These are phyloP conservation scores for Hyaloscypha finlandica DNA, from an alignment of 495 filamentous ascomycete species.

Conservation along the genomic window DNA sequence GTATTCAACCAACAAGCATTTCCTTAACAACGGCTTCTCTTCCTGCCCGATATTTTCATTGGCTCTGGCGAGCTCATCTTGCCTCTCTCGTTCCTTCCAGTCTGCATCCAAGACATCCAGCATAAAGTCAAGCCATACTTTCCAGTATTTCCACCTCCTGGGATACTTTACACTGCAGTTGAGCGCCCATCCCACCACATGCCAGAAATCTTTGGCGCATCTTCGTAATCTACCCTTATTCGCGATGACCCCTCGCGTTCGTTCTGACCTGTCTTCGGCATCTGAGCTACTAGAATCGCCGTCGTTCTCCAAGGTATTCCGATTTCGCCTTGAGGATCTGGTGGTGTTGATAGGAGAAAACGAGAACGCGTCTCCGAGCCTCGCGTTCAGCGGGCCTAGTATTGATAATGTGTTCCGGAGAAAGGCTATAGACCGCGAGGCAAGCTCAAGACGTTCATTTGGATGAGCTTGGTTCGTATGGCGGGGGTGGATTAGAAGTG, in stretches of 20 bases:
- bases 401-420: conserved; percentile 55
- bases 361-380: conserved; percentile 53
- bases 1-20: conserved; percentile 32
- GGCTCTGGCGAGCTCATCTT: conserved; percentile 14
- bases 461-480: conserved; percentile 52
- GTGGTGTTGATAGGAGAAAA: conserved; percentile 48
- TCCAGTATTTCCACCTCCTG: conserved; percentile 82
- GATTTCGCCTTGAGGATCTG: conserved; percentile 34
- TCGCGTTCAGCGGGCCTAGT: conserved; percentile 52
- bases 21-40: conserved; percentile 9
- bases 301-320: conserved; percentile 26
- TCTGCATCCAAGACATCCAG: conserved; percentile 76
- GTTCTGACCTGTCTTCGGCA: conserved; percentile 39
- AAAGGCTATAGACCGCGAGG: conserved; percentile 57
- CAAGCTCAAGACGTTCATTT: conserved; percentile 51
- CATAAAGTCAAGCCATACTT: conserved; percentile 78
- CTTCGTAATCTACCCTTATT: conserved; percentile 69
- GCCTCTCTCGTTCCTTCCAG: conserved; percentile 57
- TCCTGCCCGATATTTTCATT: background rate
- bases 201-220: conserved; percentile 83
- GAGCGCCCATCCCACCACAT: conserved; percentile 88
- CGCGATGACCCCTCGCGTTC: conserved; percentile 55
- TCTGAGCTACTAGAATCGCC: conserved; percentile 26
- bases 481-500: conserved; percentile 30
- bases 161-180: conserved; percentile 76